Evolutionary conservation across 352 stramenopile genomes (phyloP).

Genomic region (Phytophthora sansomeana): DNA sequence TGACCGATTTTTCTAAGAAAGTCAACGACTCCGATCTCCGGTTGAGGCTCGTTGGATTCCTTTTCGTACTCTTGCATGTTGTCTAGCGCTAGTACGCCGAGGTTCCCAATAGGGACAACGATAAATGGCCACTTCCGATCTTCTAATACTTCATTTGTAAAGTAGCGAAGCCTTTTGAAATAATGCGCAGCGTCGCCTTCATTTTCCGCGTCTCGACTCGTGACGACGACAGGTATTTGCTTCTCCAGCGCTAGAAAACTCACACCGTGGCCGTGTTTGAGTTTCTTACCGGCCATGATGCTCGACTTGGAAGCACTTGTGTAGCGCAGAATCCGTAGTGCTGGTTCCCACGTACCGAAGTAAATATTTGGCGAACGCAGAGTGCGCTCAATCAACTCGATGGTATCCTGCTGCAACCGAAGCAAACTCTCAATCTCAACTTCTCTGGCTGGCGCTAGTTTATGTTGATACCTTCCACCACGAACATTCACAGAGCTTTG

Average conservation of each 20-base stretch:
- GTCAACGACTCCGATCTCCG: slow-evolving; percentile 81
- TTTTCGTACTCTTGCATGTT: slow-evolving; percentile 64
- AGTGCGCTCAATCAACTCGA: slow-evolving; percentile 44
- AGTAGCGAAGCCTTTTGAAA: slow-evolving; percentile 48
- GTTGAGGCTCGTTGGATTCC: slow-evolving; percentile 48
- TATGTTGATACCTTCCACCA: slow-evolving; percentile 15
- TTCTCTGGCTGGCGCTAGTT: slow-evolving; percentile 48
- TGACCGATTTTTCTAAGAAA: slow-evolving; percentile 62
- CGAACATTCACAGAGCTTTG: neutral
- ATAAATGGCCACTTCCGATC: slow-evolving; percentile 70
- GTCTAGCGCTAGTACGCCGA: slow-evolving; percentile 69
- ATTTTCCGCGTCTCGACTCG: slow-evolving; percentile 17
- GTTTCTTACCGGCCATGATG: slow-evolving; percentile 65
- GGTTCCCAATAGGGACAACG: slow-evolving; percentile 52
- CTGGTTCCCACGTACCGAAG: slow-evolving; percentile 68
- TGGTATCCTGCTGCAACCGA: slow-evolving; percentile 41
- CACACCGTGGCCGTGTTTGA: slow-evolving; percentile 64
- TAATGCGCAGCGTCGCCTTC: neutral
- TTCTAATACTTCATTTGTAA: slow-evolving; percentile 33
- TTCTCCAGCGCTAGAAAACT: slow-evolving; percentile 59
- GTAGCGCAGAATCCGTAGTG: slow-evolving; percentile 51
- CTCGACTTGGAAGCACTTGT: slow-evolving; percentile 61
- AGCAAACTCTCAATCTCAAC: slow-evolving; percentile 47
- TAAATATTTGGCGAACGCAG: slow-evolving; percentile 63
- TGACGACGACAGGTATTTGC: slow-evolving; percentile 55